Percentiles rank a stretch among this genome's conserved stretches.
Conservation (phyloP, 805 yeast species). For the Cyberlindnera euphorbiae region DNA sequence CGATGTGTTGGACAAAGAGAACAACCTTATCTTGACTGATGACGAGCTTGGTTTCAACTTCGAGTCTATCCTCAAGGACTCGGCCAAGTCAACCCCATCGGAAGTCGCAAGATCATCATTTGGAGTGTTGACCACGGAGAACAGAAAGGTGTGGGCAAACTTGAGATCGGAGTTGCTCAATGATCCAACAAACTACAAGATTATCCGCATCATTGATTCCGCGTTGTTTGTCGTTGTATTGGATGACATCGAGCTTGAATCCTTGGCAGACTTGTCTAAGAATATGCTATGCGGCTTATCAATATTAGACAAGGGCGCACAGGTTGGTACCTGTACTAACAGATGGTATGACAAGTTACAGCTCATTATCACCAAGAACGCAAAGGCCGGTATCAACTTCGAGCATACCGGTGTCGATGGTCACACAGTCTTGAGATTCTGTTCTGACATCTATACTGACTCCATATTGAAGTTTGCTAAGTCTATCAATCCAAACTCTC, state of each 20-base stretch:
- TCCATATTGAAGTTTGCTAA: constrained; percentile 83
- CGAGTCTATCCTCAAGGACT: constrained; percentile 72
- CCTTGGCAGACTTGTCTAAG: constrained; percentile 62
- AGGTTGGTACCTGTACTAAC: constrained; percentile 90
- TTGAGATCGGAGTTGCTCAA: constrained; percentile 50
- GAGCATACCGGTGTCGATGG: constrained; percentile 97
- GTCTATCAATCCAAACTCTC: constrained; percentile 65
- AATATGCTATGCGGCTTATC: constrained; percentile 88
- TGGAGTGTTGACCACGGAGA: constrained; percentile 88
- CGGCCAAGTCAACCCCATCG: constrained; percentile 41
- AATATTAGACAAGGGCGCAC: constrained; percentile 75
- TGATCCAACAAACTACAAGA: constrained; percentile 58
- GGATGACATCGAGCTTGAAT: constrained; percentile 66
- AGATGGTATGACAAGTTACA: constrained; percentile 94
- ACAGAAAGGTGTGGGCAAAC: constrained; percentile 81
- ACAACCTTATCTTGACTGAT: constrained; percentile 69
- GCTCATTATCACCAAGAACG: constrained; percentile 80
- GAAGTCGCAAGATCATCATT: constrained; percentile 80
- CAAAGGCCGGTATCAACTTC: constrained; percentile 89
- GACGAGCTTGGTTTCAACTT: constrained; percentile 72
- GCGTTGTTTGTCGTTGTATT: constrained; percentile 80
- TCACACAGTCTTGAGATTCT: constrained; percentile 84
- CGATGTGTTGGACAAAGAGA: constrained; percentile 74
- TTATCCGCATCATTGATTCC: constrained; percentile 69
- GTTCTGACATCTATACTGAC: constrained; percentile 87